Percentiles rank a stretch among this genome's conserved stretches.
These are phyloP conservation scores for Bacidia rubella DNA, from an alignment of 495 filamentous ascomycete genomes.

Conservation along the genomic window DNA sequence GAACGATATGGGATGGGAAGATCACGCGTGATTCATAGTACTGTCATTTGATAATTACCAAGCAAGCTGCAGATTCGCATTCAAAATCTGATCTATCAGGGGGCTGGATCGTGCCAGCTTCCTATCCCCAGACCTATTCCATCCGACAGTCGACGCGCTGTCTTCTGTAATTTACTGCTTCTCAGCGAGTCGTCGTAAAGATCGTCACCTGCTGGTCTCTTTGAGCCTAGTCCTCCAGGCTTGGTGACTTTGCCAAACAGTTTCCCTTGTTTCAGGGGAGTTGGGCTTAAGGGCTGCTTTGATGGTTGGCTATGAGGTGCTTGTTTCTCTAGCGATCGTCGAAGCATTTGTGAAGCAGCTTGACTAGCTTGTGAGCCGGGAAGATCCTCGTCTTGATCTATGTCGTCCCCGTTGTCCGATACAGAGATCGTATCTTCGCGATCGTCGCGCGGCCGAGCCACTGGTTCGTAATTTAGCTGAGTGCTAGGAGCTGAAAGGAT, in stretches of 20 bases:
- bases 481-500: constrained; percentile 20
- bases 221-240: constrained; percentile 33
- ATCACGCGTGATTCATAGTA: no score
- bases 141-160: constrained; percentile 27
- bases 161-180: constrained; percentile 47
- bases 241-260: constrained; percentile 57
- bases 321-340: constrained; percentile 25
- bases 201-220: constrained; percentile 45
- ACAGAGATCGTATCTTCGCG: constrained; percentile 84
- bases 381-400: constrained; percentile 36
- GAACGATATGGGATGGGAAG: no score
- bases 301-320: constrained; percentile 15
- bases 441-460: constrained; percentile 41
- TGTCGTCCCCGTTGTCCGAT: constrained; percentile 55
- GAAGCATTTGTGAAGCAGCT: constrained; percentile 38
- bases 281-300: constrained; percentile 21
- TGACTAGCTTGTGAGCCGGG: constrained; percentile 38
- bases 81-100: neutral
- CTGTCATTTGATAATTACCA: neutral
- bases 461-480: constrained; percentile 21
- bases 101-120: constrained; percentile 20
- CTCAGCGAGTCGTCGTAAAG: constrained; percentile 27
- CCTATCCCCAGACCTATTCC: constrained; percentile 53
- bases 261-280: constrained; percentile 45
- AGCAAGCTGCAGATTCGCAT: neutral